Percentiles rank a stretch among this genome's conserved stretches.
Conservation (phyloP, 352 stramenopile species). For the Globisporangium orthogonon region DNA sequence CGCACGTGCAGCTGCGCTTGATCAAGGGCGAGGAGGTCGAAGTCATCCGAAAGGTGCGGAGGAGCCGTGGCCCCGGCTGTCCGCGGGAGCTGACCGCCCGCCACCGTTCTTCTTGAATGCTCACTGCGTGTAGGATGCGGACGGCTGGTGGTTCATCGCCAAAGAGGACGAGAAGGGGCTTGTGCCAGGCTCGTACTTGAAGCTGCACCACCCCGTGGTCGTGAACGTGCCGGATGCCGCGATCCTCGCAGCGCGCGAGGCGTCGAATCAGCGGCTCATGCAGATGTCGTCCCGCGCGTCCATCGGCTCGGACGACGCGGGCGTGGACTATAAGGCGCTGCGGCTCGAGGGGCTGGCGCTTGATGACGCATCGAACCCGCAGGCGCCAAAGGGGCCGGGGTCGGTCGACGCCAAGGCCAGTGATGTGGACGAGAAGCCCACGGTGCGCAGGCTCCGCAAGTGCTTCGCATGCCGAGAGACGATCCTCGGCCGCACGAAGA, state of each 20-base stretch:
- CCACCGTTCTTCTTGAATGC: too few relatives aligned
- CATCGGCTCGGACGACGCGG: constrained; percentile 13
- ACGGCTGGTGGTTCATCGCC: constrained; percentile 82
- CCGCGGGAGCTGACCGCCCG: too few relatives aligned
- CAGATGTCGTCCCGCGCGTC: constrained; percentile 35
- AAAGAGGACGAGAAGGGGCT: constrained; percentile 74
- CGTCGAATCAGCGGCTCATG: constrained; percentile 70
- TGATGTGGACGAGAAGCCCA: constrained; percentile 51
- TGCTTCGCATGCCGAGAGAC: constrained; percentile 80
- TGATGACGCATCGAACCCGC: constrained; percentile 26
- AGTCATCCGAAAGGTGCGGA: constrained; percentile 56
- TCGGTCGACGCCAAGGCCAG: constrained; percentile 53
- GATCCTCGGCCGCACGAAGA: constrained; percentile 74
- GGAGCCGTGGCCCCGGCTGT: too few relatives aligned
- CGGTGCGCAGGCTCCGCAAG: constrained; percentile 66
- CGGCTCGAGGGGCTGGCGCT: constrained; percentile 25
- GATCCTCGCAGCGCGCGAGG: constrained; percentile 64
- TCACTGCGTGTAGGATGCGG: constrained; percentile 27
- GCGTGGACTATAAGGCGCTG: constrained; percentile 34
- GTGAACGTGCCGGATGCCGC: constrained; percentile 42
- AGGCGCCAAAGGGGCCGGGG: constrained; percentile 25
- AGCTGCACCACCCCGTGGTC: constrained; percentile 54
- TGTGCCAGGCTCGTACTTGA: constrained; percentile 70
- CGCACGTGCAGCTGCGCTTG: constrained; percentile 57
- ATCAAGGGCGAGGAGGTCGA: constrained; percentile 65